Base-by-base conservation (phyloP, 352 stramenopile species). In the Phytophthora tentaculata region DNA sequence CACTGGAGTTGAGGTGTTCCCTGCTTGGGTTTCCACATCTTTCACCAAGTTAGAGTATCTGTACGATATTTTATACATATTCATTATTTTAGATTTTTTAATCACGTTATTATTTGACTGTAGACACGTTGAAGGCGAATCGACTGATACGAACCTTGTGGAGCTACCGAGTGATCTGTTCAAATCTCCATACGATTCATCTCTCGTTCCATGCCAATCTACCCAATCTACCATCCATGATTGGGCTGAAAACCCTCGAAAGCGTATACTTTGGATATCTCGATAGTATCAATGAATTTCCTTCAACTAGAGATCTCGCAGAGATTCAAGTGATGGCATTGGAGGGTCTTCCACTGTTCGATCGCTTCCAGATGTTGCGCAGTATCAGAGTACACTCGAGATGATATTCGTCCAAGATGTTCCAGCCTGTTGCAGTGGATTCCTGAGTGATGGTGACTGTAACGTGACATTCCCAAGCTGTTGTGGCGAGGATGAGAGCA, bases 21-120 rank as follows among this genome's bases (percentile, higher is more conserved):
- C 72, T 8, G 13, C 53, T 0, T 80, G 68, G 67, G 43, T 50
- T 9, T 72, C 44, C 7, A 17, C 53, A 0, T 64, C 64, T 0
- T 77, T 80, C 20, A 39, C 49, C 2, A 68, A 80, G 4, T 49
- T 77, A 12, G 69, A 80, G 45, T 80, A 77, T 17, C 54, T 80
- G 73, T 77, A 72, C 14, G 69, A 67, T 32, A 32, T 45, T 1
- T 45, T 3, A 5, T 43, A 12, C 17, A 43, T n/a, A 1, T n/a
- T 19, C 19, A 32, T 28, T 10, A 14, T 39, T 14, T 39, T 39
- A 17, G 8, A 3, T 39, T 39, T 14, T 14, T 39, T 10, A 39
- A 39, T 14, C 10, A 14, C 7, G 10, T 22, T 59, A 14, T 37
- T 50, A 29, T 13, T 29, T 53, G 13, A 22, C n/a, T 54, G 39